Conservation (phyloP, 164 flowering plant genomes). For the Umbellularia californica region DNA sequence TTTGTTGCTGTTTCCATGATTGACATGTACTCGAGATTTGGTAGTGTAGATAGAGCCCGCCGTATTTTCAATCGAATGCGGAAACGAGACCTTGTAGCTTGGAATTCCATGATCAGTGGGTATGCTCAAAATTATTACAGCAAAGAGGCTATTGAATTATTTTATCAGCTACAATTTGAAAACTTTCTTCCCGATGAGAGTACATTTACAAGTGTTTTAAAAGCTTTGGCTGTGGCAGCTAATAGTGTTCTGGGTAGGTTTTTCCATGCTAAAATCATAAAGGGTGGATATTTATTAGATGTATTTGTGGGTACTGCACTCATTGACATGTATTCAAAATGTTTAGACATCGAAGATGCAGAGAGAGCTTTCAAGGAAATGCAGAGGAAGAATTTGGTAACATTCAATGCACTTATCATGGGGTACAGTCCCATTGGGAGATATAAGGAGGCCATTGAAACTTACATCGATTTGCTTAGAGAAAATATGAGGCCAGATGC, state of each 20-base stretch:
- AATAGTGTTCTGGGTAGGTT: neutral
- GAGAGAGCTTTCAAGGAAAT: conserved; percentile 5
- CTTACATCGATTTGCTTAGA: conserved; percentile 1
- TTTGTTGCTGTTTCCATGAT: conserved; percentile 5
- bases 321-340: conserved; percentile 10
- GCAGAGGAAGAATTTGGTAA: conserved; percentile 7
- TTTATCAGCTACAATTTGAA: neutral
- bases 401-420: conserved; percentile 11
- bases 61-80: conserved; percentile 6
- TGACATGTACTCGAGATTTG: conserved; percentile 12
- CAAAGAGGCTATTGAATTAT: conserved; percentile 7
- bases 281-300: conserved; percentile 6
- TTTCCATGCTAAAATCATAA: conserved; percentile 9
- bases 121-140: conserved; percentile 6
- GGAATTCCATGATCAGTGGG: conserved; percentile 15
- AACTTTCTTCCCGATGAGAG: conserved; percentile 7
- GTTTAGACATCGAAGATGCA: conserved; percentile 5
- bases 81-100: conserved; percentile 7
- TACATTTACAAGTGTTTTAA: conserved; percentile 10
- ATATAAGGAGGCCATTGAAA: conserved; percentile 5
- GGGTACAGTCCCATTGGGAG: conserved; percentile 1
- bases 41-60: conserved; percentile 3
- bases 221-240: conserved; percentile 5
- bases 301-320: conserved; percentile 14
- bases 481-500: conserved; percentile 8